A percentile compares a stretch with the other conserved stretches of the same genome.
These are phyloP conservation scores for Liriodendron chinense DNA, from an alignment of 164 flowering plant genomes.

Conservation along the genomic window DNA sequence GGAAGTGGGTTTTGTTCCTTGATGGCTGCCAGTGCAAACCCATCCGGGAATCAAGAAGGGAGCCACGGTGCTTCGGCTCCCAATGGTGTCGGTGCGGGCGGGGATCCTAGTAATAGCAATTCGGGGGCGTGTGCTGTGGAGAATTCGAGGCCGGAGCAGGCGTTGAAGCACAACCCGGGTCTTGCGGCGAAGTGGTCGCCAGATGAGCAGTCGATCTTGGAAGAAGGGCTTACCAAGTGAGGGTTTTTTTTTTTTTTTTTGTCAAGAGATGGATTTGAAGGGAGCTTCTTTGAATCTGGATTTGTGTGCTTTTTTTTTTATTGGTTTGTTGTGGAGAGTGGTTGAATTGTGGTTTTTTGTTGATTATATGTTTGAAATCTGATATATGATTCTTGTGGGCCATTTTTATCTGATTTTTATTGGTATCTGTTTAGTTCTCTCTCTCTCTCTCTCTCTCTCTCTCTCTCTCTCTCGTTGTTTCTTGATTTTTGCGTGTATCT, in stretches of 20 bases:
- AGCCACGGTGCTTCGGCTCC: conserved; percentile 19
- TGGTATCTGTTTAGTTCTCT: not conserved
- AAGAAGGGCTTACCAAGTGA: conserved; percentile 51
- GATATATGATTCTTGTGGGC: not conserved
- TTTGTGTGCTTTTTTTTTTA: not conserved
- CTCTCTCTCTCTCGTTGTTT: not conserved
- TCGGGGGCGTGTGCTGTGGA: conserved; percentile 11
- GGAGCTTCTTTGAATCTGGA: not conserved
- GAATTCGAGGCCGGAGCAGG: conserved; percentile 21
- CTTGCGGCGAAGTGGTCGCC: conserved; percentile 51
- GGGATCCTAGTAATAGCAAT: conserved; percentile 23
- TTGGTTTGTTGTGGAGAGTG: not conserved
- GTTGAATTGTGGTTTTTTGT: not conserved
- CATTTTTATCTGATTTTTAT: not conserved
- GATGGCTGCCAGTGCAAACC: conserved; percentile 57
- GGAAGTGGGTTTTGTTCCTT: conserved; percentile 6
- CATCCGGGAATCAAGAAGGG: conserved; percentile 47
- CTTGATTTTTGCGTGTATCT: not conserved
- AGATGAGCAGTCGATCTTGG: conserved; percentile 56
- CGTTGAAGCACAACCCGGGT: conserved; percentile 58
- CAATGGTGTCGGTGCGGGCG: conserved; percentile 24
- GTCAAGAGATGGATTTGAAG: not conserved
- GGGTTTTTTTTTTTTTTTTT: conserved; percentile 12
- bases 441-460: not conserved
- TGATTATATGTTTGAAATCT: not conserved